Evolutionary conservation across 495 filamentous ascomycete genomes (phyloP).

Genomic region (Platismatia glauca): DNA sequence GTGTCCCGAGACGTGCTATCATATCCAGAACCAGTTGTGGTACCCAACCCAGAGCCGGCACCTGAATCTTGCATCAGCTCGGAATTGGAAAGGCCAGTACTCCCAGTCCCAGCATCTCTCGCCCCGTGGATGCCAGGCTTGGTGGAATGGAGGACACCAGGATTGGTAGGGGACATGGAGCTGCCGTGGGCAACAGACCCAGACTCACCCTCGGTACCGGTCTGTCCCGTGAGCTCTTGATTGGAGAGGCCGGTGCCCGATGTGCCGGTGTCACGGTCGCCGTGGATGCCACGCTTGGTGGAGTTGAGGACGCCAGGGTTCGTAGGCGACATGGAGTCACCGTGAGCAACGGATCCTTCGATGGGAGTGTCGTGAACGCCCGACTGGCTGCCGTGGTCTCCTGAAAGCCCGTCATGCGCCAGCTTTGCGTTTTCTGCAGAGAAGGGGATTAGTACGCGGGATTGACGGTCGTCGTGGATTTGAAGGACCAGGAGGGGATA

Average conservation of each 20-base stretch:
- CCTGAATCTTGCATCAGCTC: conserved; percentile 5
- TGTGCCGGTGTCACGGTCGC: conserved; percentile 26
- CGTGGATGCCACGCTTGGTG: conserved; percentile 28
- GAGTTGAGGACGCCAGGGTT: conserved; percentile 15
- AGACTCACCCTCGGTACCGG: conserved; percentile 20
- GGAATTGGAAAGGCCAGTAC: conserved; percentile 12
- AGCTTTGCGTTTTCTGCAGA: background rate
- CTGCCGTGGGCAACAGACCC: conserved; percentile 19
- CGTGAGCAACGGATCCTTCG: conserved; percentile 19
- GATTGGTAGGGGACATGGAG: conserved; percentile 14
- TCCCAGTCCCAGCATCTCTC: conserved; percentile 27
- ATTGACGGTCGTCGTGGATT: background rate
- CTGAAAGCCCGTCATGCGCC: background rate
- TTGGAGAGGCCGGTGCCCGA: conserved; percentile 23
- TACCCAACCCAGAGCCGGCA: conserved; percentile 5
- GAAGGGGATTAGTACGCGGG: background rate
- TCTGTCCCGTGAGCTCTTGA: conserved; percentile 14
- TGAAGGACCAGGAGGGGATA: background rate
- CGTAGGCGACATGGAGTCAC: conserved; percentile 23
- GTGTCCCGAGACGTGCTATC: conserved; percentile 16
- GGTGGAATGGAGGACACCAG: conserved; percentile 15
- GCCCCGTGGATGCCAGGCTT: conserved; percentile 26
- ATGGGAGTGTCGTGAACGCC: conserved; percentile 19
- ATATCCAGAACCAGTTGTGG: conserved; percentile 12
- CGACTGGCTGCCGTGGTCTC: conserved; percentile 26